Evolutionary conservation across 202 grass and related monocot species (phyloP).

Genomic region (Elaeis oleifera): DNA sequence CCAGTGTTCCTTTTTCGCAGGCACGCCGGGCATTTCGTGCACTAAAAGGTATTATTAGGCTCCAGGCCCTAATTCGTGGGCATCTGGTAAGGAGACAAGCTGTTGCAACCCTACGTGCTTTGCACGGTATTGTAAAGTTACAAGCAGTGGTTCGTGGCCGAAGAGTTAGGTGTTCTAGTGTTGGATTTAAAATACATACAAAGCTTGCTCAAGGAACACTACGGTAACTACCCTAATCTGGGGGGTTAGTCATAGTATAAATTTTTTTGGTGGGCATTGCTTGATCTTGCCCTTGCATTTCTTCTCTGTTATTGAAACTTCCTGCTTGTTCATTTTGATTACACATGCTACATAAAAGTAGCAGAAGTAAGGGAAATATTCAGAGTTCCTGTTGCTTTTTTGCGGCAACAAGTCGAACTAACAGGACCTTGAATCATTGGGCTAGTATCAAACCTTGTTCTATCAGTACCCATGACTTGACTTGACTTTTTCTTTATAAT

Average conservation of each 20-base stretch:
- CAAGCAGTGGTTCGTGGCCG: slow-evolving; percentile 70
- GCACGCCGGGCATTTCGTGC: slow-evolving; percentile 80
- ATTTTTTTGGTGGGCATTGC: background rate
- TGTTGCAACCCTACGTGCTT: slow-evolving; percentile 60
- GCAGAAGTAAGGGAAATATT: too few relatives aligned
- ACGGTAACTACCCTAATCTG: slow-evolving; percentile 27
- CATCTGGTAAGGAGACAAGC: slow-evolving; percentile 93
- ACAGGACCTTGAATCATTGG: too few relatives aligned
- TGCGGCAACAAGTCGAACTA: too few relatives aligned
- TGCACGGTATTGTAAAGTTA: slow-evolving; percentile 63
- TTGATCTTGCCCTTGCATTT: too few relatives aligned
- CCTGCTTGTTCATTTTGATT: too few relatives aligned
- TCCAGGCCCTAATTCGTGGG: slow-evolving; percentile 87
- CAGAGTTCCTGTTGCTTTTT: too few relatives aligned
- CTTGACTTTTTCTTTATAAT: too few relatives aligned
- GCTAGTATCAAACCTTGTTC: too few relatives aligned
- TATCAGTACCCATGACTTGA: too few relatives aligned
- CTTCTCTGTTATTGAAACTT: background rate
- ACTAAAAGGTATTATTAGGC: slow-evolving; percentile 84
- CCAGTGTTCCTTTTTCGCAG: slow-evolving; percentile 34
- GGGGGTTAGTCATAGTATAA: background rate
- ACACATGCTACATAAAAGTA: too few relatives aligned
- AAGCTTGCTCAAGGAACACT: slow-evolving; percentile 31
- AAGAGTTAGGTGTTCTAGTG: slow-evolving; percentile 45
- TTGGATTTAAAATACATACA: slow-evolving; percentile 12